Conservation (phyloP, 2,329 filamentous ascomycete species). For the Fusarium humuli region DNA sequence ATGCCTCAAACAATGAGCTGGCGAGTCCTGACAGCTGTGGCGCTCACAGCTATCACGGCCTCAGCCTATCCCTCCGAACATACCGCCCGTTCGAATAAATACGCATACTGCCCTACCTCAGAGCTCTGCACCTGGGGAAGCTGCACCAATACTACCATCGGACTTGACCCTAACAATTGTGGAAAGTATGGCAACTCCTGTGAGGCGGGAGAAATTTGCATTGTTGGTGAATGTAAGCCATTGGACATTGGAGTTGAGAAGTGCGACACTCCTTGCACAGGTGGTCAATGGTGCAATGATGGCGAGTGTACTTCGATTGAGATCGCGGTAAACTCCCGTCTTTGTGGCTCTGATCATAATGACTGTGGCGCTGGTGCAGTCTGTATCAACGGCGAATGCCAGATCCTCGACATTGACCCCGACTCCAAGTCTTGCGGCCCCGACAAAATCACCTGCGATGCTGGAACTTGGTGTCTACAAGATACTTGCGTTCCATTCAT, state of each 20-base stretch:
- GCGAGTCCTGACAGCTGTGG: constrained; percentile 8
- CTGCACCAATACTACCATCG: constrained; percentile 35
- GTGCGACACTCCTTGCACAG: constrained; percentile 6
- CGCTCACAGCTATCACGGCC: background rate
- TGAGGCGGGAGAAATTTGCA: constrained; percentile 23
- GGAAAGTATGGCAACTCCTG: constrained; percentile 22
- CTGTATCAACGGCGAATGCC: constrained; percentile 29
- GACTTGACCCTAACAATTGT: constrained; percentile 27
- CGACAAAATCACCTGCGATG: constrained; percentile 14
- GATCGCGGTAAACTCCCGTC: constrained; percentile 17
- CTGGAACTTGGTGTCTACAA: constrained; percentile 38
- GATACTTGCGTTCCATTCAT: constrained; percentile 30
- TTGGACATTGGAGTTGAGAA: constrained; percentile 18
- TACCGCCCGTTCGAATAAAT: constrained; percentile 2
- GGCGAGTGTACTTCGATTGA: constrained; percentile 28
- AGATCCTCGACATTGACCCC: constrained; percentile 25
- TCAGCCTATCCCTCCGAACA: constrained; percentile 10
- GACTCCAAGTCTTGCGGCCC: constrained; percentile 24
- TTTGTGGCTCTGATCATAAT: constrained; percentile 3
- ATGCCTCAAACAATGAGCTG: constrained; percentile 25
- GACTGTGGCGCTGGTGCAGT: constrained; percentile 22
- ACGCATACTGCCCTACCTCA: constrained; percentile 15
- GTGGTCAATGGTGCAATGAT: constrained; percentile 29
- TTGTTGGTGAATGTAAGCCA: constrained; percentile 20
- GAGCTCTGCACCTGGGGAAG: constrained; percentile 23